Evolutionary conservation across 371 early-diverging fungal genomes (phyloP), one percentile per base, ranked within the genome.

Genomic region (Mucor velutinosus): DNA sequence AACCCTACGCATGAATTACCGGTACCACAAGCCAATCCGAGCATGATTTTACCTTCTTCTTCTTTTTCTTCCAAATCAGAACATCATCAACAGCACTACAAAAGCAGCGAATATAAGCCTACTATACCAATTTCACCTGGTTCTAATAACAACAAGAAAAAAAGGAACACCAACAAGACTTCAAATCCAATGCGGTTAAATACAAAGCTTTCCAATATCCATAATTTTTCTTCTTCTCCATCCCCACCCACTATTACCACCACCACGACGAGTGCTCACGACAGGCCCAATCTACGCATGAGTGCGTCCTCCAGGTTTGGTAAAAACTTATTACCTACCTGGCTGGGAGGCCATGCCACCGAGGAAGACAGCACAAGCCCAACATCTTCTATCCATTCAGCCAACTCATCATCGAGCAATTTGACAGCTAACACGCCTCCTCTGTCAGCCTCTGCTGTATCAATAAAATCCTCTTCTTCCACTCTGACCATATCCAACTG

Each of bases 231-330:
- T 51, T 51, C 51, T 23, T 51, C 25, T 51, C 25, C 21, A 55
- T 45, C 66, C 10, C 45, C 64, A 1, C 29, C 51, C 3, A 45
- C 41, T 10, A 55, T 19, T 2, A 51, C 25, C n/a, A 51, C 60
- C 35, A 45, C 59, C 4, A 55, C 70, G 30, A 64, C 51, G 45
- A 60, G 30, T n/a, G n/a, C 62, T 23, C 55, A 71, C 49, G 67
- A 74, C 14, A 65, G 69, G 33, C 65, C 78, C 2, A n/a, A 27
- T n/a, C 17, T 74, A 60, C 72, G 74, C 23, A 71, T 66, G 65
- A 73, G 73, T 58, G 58, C 73, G n/a, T 76, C 81, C 19, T 66
- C 78, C n/a, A 68, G 76, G 43, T 81, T 81, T 65, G 75, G 78
- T n/a, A 81, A 81, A 49, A 75, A 65, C 17, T 49, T 76, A 7